phyloP scores from a whole-genome alignment of 1,284 basidiomycete genomes.

The Anthracocystis walkeri region DNA sequence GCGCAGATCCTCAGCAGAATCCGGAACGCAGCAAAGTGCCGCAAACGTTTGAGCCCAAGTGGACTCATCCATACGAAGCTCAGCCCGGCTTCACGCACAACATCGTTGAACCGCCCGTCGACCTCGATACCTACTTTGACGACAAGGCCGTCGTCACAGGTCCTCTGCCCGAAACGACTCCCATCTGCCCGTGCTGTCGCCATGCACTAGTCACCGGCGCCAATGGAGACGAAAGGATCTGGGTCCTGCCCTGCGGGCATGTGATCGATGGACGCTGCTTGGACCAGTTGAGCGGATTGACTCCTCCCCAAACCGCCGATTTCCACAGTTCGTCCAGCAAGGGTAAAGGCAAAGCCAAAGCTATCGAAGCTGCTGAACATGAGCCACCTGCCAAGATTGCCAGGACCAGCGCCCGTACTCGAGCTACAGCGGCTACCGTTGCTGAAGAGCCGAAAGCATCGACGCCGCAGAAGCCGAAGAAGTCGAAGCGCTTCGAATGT shows the following conservation, averaged over 20 bases:
- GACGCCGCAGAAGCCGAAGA: slow-evolving; percentile 25
- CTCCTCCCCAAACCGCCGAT: background rate
- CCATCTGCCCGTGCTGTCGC: slow-evolving; percentile 60
- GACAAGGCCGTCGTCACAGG: slow-evolving; percentile 57
- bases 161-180: slow-evolving; percentile 60
- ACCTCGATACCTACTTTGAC: slow-evolving; percentile 59
- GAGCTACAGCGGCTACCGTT: slow-evolving; percentile 7
- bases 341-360: slow-evolving; percentile 44
- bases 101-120: slow-evolving; percentile 64
- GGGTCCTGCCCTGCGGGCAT: slow-evolving; percentile 64
- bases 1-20: slow-evolving; percentile 13
- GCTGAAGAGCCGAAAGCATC: slow-evolving; percentile 3
- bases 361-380: slow-evolving; percentile 17
- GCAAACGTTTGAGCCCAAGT: slow-evolving; percentile 42
- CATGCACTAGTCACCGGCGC: slow-evolving; percentile 57
- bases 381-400: slow-evolving; percentile 24
- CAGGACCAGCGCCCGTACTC: slow-evolving; percentile 18
- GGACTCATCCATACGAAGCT: slow-evolving; percentile 53
- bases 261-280: slow-evolving; percentile 64
- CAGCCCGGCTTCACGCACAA: slow-evolving; percentile 44
- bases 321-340: background rate
- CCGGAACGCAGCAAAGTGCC: slow-evolving; percentile 33
- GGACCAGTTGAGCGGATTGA: slow-evolving; percentile 42
- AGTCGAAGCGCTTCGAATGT: slow-evolving; percentile 54
- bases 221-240: slow-evolving; percentile 52